Evolutionary conservation across 2,329 filamentous ascomycete genomes (phyloP), one percentile per base, ranked within the genome.

Genomic region (Escovopsis weberi): DNA sequence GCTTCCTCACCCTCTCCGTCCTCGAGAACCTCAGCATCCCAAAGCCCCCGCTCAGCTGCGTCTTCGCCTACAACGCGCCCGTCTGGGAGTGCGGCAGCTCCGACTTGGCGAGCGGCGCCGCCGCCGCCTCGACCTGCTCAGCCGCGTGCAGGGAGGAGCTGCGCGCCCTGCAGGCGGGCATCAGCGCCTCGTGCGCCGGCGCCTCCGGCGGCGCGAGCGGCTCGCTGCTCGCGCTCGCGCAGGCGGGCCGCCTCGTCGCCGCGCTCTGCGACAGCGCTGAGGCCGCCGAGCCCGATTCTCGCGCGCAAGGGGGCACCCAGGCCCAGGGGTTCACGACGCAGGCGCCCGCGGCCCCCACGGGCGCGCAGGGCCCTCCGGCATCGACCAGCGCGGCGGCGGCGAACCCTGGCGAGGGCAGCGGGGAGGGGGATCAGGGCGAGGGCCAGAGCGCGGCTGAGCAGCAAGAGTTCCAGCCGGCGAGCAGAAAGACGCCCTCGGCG

Each of bases 41-140:
- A n/a, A 51, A 57, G 4, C 53, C 64, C 9, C 58, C 64, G 0
- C 43, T 62, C 33, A 49, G 48, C 36, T 70, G 67, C 48, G 53
- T 61, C 12, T 49, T 59, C 33, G 65, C 62, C 32, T 70, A 70
- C 53, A 63, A 65, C 48, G 53, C 55, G 6, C 59, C 59, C 5
- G 59, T 70, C 26, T 36, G 43, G n/a, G 57, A 58, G 40, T 70
- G 67, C 51, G 44, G 41, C 4, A 32, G 49, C 4, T 26, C 43
- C 43, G 66, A 69, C 48, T 68, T 68, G 26, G 12, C 4, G 5
- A 43, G 43, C 2, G 57, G 56, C 33, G 55, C 48, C 11, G 23
- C 4, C 23, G 23, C 23, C 23, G 23, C 23, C 23, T 23, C 23
- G 23, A 49, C 49, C 2, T 70, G 68, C 51, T 68, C 66, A 12